Evolutionary conservation across 495 filamentous ascomycete genomes (phyloP), one percentile per base, ranked within the genome.

Genomic region (Tuber brumale): DNA sequence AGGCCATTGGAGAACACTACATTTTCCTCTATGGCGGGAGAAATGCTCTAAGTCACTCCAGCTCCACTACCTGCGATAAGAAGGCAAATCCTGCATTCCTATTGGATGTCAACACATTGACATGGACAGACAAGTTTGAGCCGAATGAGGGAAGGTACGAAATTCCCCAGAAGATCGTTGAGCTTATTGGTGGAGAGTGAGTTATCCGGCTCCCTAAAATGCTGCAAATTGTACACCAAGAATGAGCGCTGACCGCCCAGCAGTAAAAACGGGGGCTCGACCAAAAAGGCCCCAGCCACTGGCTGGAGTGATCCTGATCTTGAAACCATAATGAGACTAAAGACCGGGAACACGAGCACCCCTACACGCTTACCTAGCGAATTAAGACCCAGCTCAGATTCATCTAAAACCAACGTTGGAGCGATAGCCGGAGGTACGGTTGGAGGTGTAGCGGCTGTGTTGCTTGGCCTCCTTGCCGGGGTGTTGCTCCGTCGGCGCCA

Each of bases 21-120:
- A 42, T 77, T 12, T 51, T 77, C 66, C 39, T 27, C 31, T 77
- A 71, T 70, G 76, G 76, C 27, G 76, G 76, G 46, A 75, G 75
- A 4, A 76, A 76, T 2, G 10, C 8, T 14, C 12, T 12, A 19
- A 45, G 10, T 16, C 4, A 31, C n/a, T 44, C 1, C 1, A 21
- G 46, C 4, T 3, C 41, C 21, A 9, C 23, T 10, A 46, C 31
- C 14, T 78, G 76, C 42, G 74, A 78, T 39, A 23, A 12, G 21
- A 45, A 46, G n/a, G 76, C 45, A 37, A 46, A 51, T 51, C 39
- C 51, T 3, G 70, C 66, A 18, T 76, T 70, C 43, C 57, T 78
- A 51, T 45, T 76, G 16, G 74, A 78, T 57, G 21, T 76, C 23
- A 48, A 44, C n/a, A 73, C 66, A 23, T 41, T 21, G 7, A 41